These are phyloP conservation scores for Auricularia sp. DNA, from an alignment of 768 basidiomycete genomes.

Conservation along the genomic window DNA sequence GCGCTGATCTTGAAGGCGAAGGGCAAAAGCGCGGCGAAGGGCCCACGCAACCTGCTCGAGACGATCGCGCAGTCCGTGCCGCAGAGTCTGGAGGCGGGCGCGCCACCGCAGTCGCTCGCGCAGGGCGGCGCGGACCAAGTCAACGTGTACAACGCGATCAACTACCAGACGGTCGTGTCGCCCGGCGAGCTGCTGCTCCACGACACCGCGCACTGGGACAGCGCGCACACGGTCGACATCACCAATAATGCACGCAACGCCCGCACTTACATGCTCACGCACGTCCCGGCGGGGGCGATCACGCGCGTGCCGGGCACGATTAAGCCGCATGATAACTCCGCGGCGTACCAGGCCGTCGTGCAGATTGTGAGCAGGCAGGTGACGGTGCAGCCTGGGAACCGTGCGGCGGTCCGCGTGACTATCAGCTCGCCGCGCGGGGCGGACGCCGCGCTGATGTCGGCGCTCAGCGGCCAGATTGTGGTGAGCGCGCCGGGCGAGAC, in stretches of 20 bases:
- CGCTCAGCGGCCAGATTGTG: neutral
- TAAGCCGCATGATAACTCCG: constrained; percentile 5
- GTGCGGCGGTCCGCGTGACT: neutral
- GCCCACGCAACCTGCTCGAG: constrained; percentile 8
- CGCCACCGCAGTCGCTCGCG: constrained; percentile 9
- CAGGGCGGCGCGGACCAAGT: constrained; percentile 15
- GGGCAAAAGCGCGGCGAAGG: constrained; percentile 3
- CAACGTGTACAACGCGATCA: constrained; percentile 25
- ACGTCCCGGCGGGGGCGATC: constrained; percentile 19
- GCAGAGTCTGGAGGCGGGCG: constrained; percentile 1
- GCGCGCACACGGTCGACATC: constrained; percentile 1
- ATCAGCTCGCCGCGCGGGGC: neutral
- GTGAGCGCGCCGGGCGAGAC: constrained; percentile 2
- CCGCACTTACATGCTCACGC: constrained; percentile 14
- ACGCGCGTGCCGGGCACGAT: constrained; percentile 10
- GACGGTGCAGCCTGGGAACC: constrained; percentile 14
- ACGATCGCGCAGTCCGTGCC: constrained; percentile 7
- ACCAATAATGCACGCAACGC: neutral
- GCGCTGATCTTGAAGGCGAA: constrained; percentile 12
- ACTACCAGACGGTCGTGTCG: constrained; percentile 18
- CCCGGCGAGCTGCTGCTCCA: constrained; percentile 27
- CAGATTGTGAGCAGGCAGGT: constrained; percentile 3
- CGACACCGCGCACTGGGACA: constrained; percentile 25
- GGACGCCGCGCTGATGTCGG: neutral
- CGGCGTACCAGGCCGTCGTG: constrained; percentile 6